phyloP scores from a whole-genome alignment of 2,329 filamentous ascomycete species.

The Paraphoma sp. region DNA sequence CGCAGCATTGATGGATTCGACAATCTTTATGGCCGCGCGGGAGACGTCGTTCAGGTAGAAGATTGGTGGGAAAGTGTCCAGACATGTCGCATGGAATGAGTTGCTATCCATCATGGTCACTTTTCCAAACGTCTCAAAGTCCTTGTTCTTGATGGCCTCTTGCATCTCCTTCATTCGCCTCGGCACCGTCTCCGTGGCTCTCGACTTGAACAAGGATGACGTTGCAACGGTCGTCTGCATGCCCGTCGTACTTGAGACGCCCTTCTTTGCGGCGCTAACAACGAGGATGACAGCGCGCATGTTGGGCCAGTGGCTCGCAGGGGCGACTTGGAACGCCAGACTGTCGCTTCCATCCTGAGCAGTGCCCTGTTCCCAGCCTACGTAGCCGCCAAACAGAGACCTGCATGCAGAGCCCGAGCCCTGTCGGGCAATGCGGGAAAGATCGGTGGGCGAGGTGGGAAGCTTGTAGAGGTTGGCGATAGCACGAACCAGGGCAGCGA shows the following conservation, averaged over 20 bases:
- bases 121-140: conserved; percentile 87
- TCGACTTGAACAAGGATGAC: conserved; percentile 81
- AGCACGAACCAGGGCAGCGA: conserved; percentile 75
- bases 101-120: conserved; percentile 98
- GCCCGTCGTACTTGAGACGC: conserved; percentile 86
- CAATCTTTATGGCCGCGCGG: conserved; percentile 82
- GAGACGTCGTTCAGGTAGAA: conserved; percentile 98
- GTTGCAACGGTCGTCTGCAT: conserved; percentile 98
- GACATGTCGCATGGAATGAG: conserved; percentile 92
- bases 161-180: conserved; percentile 85
- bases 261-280: conserved; percentile 92
- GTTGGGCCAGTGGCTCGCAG: conserved; percentile 89
- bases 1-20: conserved; percentile 84
- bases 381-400: conserved; percentile 92
- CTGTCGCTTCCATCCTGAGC: conserved; percentile 83
- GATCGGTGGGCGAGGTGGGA: conserved; percentile 77
- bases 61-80: conserved; percentile 96
- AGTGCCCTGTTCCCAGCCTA: conserved; percentile 87
- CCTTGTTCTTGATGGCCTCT: conserved; percentile 74
- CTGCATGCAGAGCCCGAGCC: conserved; percentile 95
- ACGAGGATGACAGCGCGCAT: conserved; percentile 95
- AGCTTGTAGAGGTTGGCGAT: conserved; percentile 93
- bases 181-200: conserved; percentile 79
- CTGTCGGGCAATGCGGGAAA: conserved; percentile 89
- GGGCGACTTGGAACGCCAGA: conserved; percentile 84